phyloP scores from a whole-genome alignment of 2,329 filamentous ascomycete species.

The Atkinsonella texensis region DNA sequence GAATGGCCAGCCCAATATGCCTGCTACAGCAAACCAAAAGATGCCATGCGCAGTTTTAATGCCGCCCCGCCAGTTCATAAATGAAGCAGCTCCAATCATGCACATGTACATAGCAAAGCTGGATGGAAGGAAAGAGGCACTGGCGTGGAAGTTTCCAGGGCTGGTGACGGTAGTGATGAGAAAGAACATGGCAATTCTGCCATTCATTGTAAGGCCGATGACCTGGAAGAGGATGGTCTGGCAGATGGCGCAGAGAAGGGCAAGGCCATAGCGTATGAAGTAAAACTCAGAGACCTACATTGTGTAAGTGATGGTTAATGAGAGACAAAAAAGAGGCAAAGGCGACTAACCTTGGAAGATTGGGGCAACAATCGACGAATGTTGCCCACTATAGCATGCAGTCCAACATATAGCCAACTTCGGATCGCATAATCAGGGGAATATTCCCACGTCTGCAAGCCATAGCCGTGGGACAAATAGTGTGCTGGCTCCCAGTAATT shows the following conservation, averaged over 20 bases:
- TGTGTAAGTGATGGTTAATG: not conserved
- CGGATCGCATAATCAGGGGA: constrained; percentile 89
- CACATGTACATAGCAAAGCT: constrained; percentile 94
- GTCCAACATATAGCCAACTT: constrained; percentile 79
- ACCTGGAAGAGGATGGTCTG: constrained; percentile 73
- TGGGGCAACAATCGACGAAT: constrained; percentile 51
- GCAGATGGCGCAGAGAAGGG: constrained; percentile 64
- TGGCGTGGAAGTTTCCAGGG: constrained; percentile 89
- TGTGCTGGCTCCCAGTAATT: constrained; percentile 99
- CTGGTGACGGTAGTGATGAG: constrained; percentile 64
- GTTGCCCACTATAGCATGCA: constrained; percentile 66
- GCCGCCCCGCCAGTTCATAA: constrained; percentile 79
- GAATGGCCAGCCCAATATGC: constrained; percentile 89
- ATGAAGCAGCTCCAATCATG: constrained; percentile 75
- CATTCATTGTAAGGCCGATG: constrained; percentile 64
- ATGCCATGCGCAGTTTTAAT: constrained; percentile 73
- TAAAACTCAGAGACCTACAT: constrained; percentile 65
- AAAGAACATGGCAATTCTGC: constrained; percentile 76
- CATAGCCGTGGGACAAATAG: constrained; percentile 85
- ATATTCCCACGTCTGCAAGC: constrained; percentile 97
- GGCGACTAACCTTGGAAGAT: constrained; percentile 38
- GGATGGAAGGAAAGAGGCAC: constrained; percentile 76
- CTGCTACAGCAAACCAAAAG: constrained; percentile 80
- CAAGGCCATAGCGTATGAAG: constrained; percentile 65
- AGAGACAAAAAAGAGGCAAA: not conserved